These are phyloP conservation scores for Yamadazyma oceani DNA, from an alignment of 1,139 yeast genomes.

Conservation along the genomic window DNA sequence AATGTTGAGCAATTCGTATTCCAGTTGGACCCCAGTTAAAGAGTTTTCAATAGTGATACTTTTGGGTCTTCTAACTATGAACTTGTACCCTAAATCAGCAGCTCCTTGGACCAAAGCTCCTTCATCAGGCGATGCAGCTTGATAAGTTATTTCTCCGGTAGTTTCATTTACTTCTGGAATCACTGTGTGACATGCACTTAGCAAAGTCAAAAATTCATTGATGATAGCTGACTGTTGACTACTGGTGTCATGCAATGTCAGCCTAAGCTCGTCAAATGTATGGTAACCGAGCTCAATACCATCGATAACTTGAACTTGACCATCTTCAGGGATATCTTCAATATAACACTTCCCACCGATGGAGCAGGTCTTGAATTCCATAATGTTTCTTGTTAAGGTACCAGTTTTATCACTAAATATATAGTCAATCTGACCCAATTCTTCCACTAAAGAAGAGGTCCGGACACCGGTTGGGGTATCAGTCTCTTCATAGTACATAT, in stretches of 20 bases:
- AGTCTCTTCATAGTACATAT: slow-evolving; percentile 80
- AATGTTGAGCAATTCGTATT: slow-evolving; percentile 78
- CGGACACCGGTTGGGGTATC: slow-evolving; percentile 96
- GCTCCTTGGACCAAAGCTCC: slow-evolving; percentile 99
- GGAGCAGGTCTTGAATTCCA: slow-evolving; percentile 95
- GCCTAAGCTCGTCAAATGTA: slow-evolving; percentile 60
- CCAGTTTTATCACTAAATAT: slow-evolving; percentile 97
- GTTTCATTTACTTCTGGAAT: slow-evolving; percentile 77
- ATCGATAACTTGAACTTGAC: slow-evolving; percentile 65
- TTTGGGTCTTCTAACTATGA: slow-evolving; percentile 82
- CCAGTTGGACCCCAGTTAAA: slow-evolving; percentile 29
- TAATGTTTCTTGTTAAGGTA: slow-evolving; percentile 87
- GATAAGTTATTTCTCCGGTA: slow-evolving; percentile 76
- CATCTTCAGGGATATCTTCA: slow-evolving; percentile 89
- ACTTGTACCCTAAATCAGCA: slow-evolving; percentile 76
- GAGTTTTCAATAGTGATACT: slow-evolving; percentile 69
- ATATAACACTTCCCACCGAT: slow-evolving; percentile 92
- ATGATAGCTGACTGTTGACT: slow-evolving; percentile 62
- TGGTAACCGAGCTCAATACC: slow-evolving; percentile 83
- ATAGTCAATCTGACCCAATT: slow-evolving; percentile 92
- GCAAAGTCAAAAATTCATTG: slow-evolving; percentile 76
- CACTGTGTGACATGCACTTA: slow-evolving; percentile 96
- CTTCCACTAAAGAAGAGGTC: slow-evolving; percentile 94
- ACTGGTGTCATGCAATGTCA: slow-evolving; percentile 32
- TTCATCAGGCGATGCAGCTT: slow-evolving; percentile 99